Conservation (phyloP, 164 flowering plant genomes). For the Annona cherimola region DNA sequence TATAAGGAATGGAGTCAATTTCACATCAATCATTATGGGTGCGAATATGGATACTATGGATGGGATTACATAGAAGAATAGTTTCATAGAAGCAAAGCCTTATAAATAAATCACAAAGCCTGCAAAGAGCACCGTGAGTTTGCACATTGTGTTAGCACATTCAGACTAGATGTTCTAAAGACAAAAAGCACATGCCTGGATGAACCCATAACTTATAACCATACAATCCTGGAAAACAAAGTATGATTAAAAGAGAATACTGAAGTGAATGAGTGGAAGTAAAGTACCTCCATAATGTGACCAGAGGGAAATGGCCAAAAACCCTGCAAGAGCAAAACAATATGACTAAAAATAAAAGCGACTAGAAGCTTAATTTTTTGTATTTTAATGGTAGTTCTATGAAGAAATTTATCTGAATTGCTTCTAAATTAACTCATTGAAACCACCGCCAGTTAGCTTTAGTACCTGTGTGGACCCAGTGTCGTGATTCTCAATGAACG, state of each 20-base stretch:
- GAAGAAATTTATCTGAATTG: neutral
- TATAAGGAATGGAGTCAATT: too few species aligned
- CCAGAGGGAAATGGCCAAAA: slow-evolving; percentile 91
- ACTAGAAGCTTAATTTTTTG: neutral
- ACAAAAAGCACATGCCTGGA: neutral
- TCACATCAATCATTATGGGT: too few species aligned
- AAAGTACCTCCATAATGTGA: slow-evolving; percentile 87
- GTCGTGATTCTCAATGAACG: slow-evolving; percentile 91
- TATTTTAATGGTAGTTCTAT: neutral
- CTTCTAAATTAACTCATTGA: neutral
- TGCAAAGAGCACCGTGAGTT: too few species aligned
- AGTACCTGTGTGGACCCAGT: slow-evolving; percentile 94
- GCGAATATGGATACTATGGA: too few species aligned
- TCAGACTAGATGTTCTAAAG: neutral
- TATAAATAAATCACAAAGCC: too few species aligned
- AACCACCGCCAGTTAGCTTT: neutral
- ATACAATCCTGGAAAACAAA: neutral
- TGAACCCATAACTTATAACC: neutral
- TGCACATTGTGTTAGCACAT: neutral
- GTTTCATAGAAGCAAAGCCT: too few species aligned
- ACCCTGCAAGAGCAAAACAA: slow-evolving; percentile 48
- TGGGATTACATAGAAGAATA: too few species aligned
- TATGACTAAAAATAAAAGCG: neutral
- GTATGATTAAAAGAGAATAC: neutral
- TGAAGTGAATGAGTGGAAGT: neutral